phyloP scores from a whole-genome alignment of 208 protist species.

The Crithidia mellificae region DNA sequence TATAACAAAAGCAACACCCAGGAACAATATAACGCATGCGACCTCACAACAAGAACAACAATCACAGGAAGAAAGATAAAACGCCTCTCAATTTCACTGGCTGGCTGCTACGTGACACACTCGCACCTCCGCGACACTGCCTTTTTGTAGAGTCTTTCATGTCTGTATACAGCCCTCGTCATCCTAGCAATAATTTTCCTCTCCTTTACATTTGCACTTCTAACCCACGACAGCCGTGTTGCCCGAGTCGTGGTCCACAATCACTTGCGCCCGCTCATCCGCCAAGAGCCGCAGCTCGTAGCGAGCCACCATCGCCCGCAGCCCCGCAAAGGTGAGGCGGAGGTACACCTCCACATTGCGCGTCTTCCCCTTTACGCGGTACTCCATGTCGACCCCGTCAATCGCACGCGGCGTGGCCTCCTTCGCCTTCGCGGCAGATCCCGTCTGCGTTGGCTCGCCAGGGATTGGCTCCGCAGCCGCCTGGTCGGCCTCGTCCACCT shows the following conservation, averaged over 20 bases:
- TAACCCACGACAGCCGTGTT: conserved; percentile 46
- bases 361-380: conserved; percentile 46
- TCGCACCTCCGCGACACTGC: no score
- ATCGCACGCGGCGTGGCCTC: conserved; percentile 17
- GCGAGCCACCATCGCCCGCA: conserved; percentile 55
- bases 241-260: conserved; percentile 67
- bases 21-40: no score
- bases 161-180: no score
- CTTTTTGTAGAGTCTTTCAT: no score
- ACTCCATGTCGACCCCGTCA: conserved; percentile 65
- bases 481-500: neutral
- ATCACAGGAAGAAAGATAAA: no score
- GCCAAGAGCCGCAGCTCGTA: conserved; percentile 63
- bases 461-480: conserved; percentile 1
- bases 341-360: conserved; percentile 66
- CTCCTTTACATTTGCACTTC: neutral
- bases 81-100: no score
- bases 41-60: no score
- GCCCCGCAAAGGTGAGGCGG: conserved; percentile 56
- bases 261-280: conserved; percentile 58
- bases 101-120: no score
- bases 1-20: no score
- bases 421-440: neutral
- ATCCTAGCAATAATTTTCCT: no score
- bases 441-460: conserved; percentile 12